Conservation (phyloP, 768 basidiomycete species). For the Arthromyces matolae region DNA sequence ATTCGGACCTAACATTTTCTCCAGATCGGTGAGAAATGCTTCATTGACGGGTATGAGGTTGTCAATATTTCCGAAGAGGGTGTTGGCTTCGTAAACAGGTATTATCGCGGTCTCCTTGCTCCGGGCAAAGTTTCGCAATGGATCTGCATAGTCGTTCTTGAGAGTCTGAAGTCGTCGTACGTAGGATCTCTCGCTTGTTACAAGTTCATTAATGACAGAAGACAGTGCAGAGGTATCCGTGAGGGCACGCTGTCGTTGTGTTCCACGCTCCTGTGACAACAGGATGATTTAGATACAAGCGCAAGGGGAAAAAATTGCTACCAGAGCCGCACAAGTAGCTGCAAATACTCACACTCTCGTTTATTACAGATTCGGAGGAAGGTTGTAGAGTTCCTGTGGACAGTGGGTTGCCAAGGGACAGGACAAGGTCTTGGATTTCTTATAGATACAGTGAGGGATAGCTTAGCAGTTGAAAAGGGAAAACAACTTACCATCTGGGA, state of each 20-base stretch:
- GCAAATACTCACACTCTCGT: constrained; percentile 40
- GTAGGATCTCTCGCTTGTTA: constrained; percentile 87
- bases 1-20: constrained; percentile 68
- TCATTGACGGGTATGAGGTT: constrained; percentile 86
- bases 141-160: constrained; percentile 88
- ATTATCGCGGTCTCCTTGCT: constrained; percentile 86
- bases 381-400: constrained; percentile 45
- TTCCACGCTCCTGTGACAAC: constrained; percentile 31
- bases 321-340: no score
- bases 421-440: constrained; percentile 79
- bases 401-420: constrained; percentile 71
- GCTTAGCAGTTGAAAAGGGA: neutral
- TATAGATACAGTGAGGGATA: constrained; percentile 10
- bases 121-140: constrained; percentile 79
- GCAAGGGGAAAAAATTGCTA: no score
- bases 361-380: constrained; percentile 33
- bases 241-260: constrained; percentile 54
- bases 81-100: constrained; percentile 86
- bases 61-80: constrained; percentile 92
- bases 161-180: constrained; percentile 78
- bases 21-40: constrained; percentile 78
- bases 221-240: constrained; percentile 63
- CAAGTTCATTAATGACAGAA: constrained; percentile 81
- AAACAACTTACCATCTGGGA: constrained; percentile 55
- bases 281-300: no score